A percentile compares a stretch with the other conserved stretches of the same genome.
Evolutionary conservation across 1,284 basidiomycete genomes (phyloP).

Genomic region (Pseudozyma tsukubaensis): DNA sequence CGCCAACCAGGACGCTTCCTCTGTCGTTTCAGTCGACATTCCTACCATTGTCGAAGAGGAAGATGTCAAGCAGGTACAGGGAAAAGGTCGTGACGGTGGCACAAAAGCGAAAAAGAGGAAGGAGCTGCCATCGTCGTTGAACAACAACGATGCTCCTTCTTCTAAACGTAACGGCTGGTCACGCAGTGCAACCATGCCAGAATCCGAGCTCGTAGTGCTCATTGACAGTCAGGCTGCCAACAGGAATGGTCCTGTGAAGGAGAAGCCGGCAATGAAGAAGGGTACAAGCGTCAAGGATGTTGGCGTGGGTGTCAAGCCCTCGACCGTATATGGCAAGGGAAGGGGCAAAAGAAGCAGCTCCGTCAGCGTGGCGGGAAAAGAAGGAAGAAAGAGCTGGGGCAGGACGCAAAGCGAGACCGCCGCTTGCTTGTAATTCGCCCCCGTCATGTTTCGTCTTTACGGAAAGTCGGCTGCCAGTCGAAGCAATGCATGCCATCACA

Average conservation of each 20-base stretch:
- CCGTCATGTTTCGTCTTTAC: too few relatives aligned
- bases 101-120: conserved; percentile 19
- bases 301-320: conserved; percentile 22
- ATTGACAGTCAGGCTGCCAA: conserved; percentile 18
- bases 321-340: conserved; percentile 15
- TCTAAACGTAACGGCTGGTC: conserved; percentile 9
- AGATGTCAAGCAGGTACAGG: conserved; percentile 16
- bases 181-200: conserved; percentile 22
- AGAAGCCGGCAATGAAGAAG: neutral
- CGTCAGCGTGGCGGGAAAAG: neutral
- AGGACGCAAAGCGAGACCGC: conserved; percentile 27
- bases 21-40: conserved; percentile 25
- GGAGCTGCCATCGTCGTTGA: conserved; percentile 46
- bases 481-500: too few relatives aligned
- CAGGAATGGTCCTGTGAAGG: neutral
- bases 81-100: conserved; percentile 50
- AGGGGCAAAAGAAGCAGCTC: conserved; percentile 8
- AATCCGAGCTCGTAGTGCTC: conserved; percentile 18
- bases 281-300: conserved; percentile 9
- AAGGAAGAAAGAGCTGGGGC: conserved; percentile 8
- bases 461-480: too few relatives aligned
- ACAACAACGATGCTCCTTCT: conserved; percentile 6
- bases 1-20: conserved; percentile 9
- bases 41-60: conserved; percentile 26
- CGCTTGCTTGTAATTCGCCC: conserved; percentile 11